Conservation (phyloP, 805 yeast species). For the Metschnikowia corniflorae region DNA sequence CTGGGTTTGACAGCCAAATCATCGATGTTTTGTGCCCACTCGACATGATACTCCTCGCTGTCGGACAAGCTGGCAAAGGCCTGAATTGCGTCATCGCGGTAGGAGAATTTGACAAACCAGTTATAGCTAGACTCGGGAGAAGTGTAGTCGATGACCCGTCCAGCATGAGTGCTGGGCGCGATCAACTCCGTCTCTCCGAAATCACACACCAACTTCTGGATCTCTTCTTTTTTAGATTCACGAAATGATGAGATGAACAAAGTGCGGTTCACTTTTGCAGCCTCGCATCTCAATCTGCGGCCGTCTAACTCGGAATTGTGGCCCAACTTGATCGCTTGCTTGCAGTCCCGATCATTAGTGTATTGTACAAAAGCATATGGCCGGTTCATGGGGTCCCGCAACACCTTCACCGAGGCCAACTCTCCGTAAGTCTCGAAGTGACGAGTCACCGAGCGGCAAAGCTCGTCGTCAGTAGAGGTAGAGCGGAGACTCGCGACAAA, state of each 20-base stretch:
- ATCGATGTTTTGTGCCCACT: constrained; percentile 85
- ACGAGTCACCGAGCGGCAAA: constrained; percentile 62
- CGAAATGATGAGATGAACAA: constrained; percentile 49
- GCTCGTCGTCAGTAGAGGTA: constrained; percentile 61
- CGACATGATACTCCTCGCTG: constrained; percentile 54
- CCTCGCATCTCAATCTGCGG: constrained; percentile 79
- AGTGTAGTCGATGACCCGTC: constrained; percentile 19
- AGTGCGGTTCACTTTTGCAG: constrained; percentile 88
- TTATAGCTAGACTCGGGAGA: constrained; percentile 23
- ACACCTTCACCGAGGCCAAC: constrained; percentile 70
- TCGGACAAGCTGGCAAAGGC: constrained; percentile 71
- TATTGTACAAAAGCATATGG: constrained; percentile 95
- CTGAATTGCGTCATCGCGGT: constrained; percentile 82
- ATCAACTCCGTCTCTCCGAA: constrained; percentile 80
- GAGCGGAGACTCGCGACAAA: constrained; percentile 83
- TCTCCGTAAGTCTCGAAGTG: constrained; percentile 73
- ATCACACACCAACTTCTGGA: constrained; percentile 39
- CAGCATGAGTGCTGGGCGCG: constrained; percentile 38
- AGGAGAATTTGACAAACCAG: constrained; percentile 79
- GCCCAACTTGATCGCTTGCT: constrained; percentile 60
- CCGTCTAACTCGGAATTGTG: constrained; percentile 70
- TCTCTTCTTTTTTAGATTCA: constrained; percentile 24
- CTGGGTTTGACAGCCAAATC: constrained; percentile 21
- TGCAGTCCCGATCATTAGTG: constrained; percentile 64
- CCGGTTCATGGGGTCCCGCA: constrained; percentile 72